A percentile compares a stretch with the other conserved stretches of the same genome.
These are phyloP conservation scores for Tetradesmus lagerheimii DNA, from an alignment of 139 green algal species.

Conservation along the genomic window DNA sequence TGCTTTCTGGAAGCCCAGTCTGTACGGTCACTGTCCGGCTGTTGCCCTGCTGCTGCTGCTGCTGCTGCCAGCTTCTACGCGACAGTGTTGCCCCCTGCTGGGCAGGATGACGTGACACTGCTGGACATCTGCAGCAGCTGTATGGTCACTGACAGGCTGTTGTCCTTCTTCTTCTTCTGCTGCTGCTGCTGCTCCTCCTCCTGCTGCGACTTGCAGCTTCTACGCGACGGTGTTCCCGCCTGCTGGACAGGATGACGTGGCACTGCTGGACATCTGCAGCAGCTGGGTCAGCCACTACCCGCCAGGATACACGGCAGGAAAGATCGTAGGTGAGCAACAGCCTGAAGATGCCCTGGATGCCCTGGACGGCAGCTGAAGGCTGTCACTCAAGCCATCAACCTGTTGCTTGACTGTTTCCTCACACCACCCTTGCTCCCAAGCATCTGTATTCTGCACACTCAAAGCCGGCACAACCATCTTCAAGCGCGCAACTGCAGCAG, in stretches of 20 bases:
- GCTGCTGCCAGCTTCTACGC: conserved; percentile 75
- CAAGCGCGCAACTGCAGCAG: too few species aligned
- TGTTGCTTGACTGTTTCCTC: too few species aligned
- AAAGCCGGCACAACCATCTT: too few species aligned
- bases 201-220: conserved; percentile 59
- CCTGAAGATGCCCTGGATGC: too few species aligned
- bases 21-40: too few species aligned
- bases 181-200: background rate
- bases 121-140: conserved; percentile 92
- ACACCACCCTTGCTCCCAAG: too few species aligned
- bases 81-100: conserved; percentile 71
- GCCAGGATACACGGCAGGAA: conserved; percentile 79
- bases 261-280: conserved; percentile 89
- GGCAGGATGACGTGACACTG: conserved; percentile 63
- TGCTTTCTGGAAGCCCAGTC: too few species aligned
- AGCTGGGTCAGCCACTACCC: conserved; percentile 91
- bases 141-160: conserved; percentile 65
- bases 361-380: too few species aligned
- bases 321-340: conserved; percentile 67
- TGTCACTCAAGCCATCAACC: too few species aligned
- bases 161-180: background rate
- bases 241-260: conserved; percentile 58
- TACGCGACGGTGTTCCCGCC: conserved; percentile 79
- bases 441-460: too few species aligned
- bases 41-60: background rate